phyloP scores from a whole-genome alignment of 108 stramenopile genomes.

The Nannochloropsis oceanica region DNA sequence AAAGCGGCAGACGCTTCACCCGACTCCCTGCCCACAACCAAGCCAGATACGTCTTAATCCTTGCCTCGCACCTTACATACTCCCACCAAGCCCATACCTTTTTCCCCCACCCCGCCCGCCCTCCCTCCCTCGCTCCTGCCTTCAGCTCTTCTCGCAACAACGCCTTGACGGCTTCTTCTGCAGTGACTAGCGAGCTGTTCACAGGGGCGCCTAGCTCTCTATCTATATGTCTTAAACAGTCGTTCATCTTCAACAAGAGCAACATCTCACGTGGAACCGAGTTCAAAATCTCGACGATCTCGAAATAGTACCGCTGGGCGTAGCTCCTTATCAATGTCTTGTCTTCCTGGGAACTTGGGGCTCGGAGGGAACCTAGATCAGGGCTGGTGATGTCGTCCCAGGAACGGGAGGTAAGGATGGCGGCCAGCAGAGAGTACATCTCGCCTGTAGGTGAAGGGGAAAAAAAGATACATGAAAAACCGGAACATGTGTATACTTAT shows the following conservation, averaged over 20 bases:
- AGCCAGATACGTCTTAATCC: not conserved
- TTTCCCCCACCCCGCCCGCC: not conserved
- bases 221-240: constrained; percentile 82
- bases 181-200: constrained; percentile 33
- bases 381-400: constrained; percentile 74
- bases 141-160: constrained; percentile 13
- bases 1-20: not conserved
- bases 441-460: constrained; percentile 29
- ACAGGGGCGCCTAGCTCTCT: constrained; percentile 47
- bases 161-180: constrained; percentile 5
- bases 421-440: constrained; percentile 73
- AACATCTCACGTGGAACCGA: constrained; percentile 71
- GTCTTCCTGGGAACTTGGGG: constrained; percentile 39
- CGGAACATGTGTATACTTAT: too few species aligned
- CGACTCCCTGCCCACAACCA: not conserved
- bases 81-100: not conserved
- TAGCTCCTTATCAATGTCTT: constrained; percentile 68
- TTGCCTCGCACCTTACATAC: not conserved
- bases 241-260: constrained; percentile 81
- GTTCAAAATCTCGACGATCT: constrained; percentile 64
- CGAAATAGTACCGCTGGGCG: constrained; percentile 64
- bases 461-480: not conserved
- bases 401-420: constrained; percentile 74
- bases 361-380: constrained; percentile 27
- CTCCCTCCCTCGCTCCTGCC: not conserved